These are phyloP conservation scores for Amoeboradix gromovi DNA, from an alignment of 371 early-diverging fungal genomes.

Conservation along the genomic window DNA sequence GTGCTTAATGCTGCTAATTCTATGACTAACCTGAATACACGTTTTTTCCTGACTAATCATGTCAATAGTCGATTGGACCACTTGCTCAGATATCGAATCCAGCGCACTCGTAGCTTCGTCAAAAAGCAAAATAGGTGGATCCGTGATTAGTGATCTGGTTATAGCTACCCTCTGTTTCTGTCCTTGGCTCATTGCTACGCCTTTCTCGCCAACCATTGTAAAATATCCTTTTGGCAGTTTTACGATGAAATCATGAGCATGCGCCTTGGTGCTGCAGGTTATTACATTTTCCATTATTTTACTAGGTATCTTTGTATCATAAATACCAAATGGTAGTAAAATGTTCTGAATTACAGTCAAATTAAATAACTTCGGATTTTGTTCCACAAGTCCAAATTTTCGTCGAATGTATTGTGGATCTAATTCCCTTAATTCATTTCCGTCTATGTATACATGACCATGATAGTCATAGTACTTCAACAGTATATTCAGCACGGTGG, in stretches of 20 bases:
- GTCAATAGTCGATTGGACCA: not conserved
- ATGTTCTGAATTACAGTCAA: not conserved
- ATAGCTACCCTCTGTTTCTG: conserved; percentile 14
- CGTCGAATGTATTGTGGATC: not conserved
- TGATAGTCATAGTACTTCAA: not conserved
- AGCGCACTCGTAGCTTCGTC: conserved; percentile 10
- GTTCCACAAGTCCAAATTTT: conserved; percentile 1
- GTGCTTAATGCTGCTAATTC: conserved; percentile 15
- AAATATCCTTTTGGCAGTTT: conserved; percentile 9
- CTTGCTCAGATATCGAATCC: not conserved
- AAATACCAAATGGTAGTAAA: not conserved
- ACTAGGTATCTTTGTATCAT: not conserved
- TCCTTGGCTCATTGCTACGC: conserved; percentile 10
- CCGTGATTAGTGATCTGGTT: conserved; percentile 10
- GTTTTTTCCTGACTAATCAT: not conserved
- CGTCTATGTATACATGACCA: not conserved
- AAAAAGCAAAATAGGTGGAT: conserved; percentile 11
- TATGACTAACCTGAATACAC: conserved; percentile 32
- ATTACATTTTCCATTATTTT: not conserved
- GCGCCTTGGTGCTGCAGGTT: not conserved
- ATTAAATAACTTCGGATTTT: conserved; percentile 1
- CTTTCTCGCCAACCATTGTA: conserved; percentile 11
- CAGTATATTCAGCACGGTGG: not conserved
- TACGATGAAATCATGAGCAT: conserved; percentile 5
- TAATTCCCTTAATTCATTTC: conserved; percentile 1